phyloP scores from a whole-genome alignment of 192 early-diverging fungal species.

The Spinellus fusiger region DNA sequence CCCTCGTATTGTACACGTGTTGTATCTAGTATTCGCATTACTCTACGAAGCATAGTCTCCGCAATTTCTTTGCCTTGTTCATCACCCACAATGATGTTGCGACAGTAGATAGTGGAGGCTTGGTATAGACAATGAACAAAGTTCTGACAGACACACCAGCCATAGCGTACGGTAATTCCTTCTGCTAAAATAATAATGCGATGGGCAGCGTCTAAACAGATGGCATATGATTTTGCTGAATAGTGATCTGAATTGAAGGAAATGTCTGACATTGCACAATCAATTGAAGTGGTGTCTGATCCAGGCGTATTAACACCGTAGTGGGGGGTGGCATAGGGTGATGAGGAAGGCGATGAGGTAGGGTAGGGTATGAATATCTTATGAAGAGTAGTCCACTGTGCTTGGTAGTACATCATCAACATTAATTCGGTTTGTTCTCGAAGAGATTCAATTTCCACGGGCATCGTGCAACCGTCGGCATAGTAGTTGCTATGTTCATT shows the following conservation, averaged over 20 bases:
- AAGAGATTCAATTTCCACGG: constrained; percentile 10
- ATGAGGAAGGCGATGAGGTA: neutral
- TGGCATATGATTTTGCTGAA: neutral
- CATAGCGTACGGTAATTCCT: constrained; percentile 13
- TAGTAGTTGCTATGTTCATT: neutral
- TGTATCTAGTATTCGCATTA: constrained; percentile 12
- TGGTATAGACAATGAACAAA: constrained; percentile 30
- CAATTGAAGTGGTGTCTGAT: neutral
- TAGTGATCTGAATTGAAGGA: neutral
- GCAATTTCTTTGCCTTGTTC: neutral
- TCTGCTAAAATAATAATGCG: constrained; percentile 24
- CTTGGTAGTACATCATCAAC: constrained; percentile 29
- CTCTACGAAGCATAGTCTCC: constrained; percentile 2
- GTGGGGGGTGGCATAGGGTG: neutral
- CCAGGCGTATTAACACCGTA: too few relatives aligned
- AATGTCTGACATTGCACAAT: neutral
- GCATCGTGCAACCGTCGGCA: neutral
- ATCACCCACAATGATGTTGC: constrained; percentile 3
- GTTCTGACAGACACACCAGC: constrained; percentile 35
- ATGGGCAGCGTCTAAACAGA: constrained; percentile 24
- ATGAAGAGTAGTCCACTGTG: constrained; percentile 25
- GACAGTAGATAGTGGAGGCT: constrained; percentile 29
- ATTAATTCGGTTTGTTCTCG: constrained; percentile 15
- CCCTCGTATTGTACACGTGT: constrained; percentile 17
- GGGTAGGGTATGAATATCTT: constrained; percentile 8